A percentile compares a stretch with the other conserved stretches of the same genome.
Evolutionary conservation across 768 basidiomycete species (phyloP).

Genomic region (Tylopilus felleus): DNA sequence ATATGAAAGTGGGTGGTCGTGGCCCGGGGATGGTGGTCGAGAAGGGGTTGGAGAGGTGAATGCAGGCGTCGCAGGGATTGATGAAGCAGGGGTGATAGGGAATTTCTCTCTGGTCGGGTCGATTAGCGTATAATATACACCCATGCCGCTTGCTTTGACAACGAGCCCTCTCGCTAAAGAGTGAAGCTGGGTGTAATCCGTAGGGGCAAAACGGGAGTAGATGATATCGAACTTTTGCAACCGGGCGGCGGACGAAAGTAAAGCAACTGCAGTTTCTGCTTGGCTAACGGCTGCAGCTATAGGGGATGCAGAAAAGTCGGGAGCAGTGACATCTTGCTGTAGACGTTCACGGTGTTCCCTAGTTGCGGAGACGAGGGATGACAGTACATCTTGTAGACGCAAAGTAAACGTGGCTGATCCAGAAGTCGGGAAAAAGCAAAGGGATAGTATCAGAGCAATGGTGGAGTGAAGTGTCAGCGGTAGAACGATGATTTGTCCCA

Average conservation of each 20-base stretch:
- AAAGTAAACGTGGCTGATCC: conserved; percentile 57
- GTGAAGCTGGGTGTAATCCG: conserved; percentile 53
- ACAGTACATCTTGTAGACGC: conserved; percentile 46
- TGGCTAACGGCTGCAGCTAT: conserved; percentile 33
- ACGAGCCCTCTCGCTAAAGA: conserved; percentile 46
- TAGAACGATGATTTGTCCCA: conserved; percentile 51
- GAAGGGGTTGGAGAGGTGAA: conserved; percentile 31
- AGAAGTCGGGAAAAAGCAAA: conserved; percentile 60
- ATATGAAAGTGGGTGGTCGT: not conserved
- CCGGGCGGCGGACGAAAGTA: conserved; percentile 48
- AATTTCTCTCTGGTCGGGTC: conserved; percentile 63
- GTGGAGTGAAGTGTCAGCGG: conserved; percentile 60
- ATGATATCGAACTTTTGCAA: conserved; percentile 59
- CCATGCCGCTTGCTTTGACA: conserved; percentile 60
- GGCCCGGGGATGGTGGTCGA: conserved; percentile 31
- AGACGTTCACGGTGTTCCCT: conserved; percentile 47
- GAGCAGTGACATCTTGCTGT: conserved; percentile 36
- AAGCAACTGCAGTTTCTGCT: conserved; percentile 49
- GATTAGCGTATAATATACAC: conserved; percentile 56
- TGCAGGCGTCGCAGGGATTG: conserved; percentile 35
- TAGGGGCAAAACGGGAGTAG: conserved; percentile 56
- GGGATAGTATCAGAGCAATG: conserved; percentile 48
- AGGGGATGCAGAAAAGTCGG: conserved; percentile 31
- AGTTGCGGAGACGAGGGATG: conserved; percentile 46
- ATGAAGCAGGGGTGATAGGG: conserved; percentile 43